phyloP scores from a whole-genome alignment of 305 asterid species.

The Euphrasia arctica region DNA sequence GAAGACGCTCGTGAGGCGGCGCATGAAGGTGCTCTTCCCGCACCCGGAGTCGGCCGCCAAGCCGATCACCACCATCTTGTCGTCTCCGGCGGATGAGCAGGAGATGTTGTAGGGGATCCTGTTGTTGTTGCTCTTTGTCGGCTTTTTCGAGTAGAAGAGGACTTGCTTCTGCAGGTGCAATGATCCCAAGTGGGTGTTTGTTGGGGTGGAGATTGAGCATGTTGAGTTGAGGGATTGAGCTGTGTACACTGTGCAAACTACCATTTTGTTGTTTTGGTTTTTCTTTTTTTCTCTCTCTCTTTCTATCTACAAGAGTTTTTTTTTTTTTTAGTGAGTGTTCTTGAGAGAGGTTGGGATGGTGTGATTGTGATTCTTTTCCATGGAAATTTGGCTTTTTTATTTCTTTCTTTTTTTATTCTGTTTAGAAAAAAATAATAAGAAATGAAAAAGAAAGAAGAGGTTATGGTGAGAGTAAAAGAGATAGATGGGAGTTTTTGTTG shows the following conservation, averaged over 20 bases:
- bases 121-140: neutral
- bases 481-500: slow-evolving; percentile 13
- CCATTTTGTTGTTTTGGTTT: slow-evolving; percentile 43
- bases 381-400: slow-evolving; percentile 20
- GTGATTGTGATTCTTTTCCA: slow-evolving; percentile 16
- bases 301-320: slow-evolving; percentile 10
- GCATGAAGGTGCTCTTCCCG: slow-evolving; percentile 98
- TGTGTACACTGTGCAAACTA: slow-evolving; percentile 74
- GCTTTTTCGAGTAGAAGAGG: slow-evolving; percentile 35
- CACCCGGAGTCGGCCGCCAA: slow-evolving; percentile 96
- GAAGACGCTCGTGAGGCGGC: slow-evolving; percentile 91
- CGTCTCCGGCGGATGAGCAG: slow-evolving; percentile 45
- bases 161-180: slow-evolving; percentile 54
- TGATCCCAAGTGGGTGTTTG: slow-evolving; percentile 58
- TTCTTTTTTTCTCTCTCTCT: neutral
- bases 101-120: slow-evolving; percentile 27
- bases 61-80: slow-evolving; percentile 76
- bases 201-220: slow-evolving; percentile 64
- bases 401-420: neutral
- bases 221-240: slow-evolving; percentile 67
- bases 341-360: slow-evolving; percentile 22
- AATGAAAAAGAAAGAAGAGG: slow-evolving; percentile 30
- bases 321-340: slow-evolving; percentile 17
- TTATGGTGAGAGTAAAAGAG: slow-evolving; percentile 28
- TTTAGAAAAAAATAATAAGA: neutral